Evolutionary conservation across 148 eudicot genomes (phyloP), one percentile per base, ranked within the genome.

Genomic region (Rhododendron vialii): DNA sequence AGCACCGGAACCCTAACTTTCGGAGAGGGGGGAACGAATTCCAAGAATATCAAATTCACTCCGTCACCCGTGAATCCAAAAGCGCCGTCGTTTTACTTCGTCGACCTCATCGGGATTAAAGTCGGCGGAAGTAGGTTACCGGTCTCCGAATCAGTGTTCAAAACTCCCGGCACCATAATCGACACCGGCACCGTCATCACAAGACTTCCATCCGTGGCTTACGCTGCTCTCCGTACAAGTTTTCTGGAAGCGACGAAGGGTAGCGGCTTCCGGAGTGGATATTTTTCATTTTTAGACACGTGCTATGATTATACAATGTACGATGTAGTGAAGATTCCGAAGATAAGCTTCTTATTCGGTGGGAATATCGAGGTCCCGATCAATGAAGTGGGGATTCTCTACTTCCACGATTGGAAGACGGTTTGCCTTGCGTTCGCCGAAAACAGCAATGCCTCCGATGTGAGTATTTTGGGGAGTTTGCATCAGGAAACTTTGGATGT

Each of bases 341-440:
- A 84, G 47, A 80, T 96, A 2, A 78, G 89, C 63, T 90, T 96
- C 82, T 9, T 79, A 3, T 94, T 94, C 14, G 83, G 87, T 0
- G 96, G 95, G 1, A 89, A 89, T 12, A 86, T 88, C 9, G 83
- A 85, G 15, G 48, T 96, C 11, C 92, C 91, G 15, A 33, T 93
- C 22, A 82, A 41, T 9, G 17, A 76, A 12, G 5, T 78, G 2
- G 98, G 98, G 55, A 96, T 93, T 28, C 69, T 96, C 0, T 85
- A 88, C 5, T 84, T 83, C 0, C 82, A 35, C 36, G 36, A 35
- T 35, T 35, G 35, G 35, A 35, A 35, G 35, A 1, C 35, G 47
- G 93, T 88, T 2, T 96, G 98, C 47, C 83, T 96, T 45, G 96
- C 98, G 15, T 94, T 94, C 55, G 96, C 98, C 0, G 92, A 89